These are phyloP conservation scores for Leccinum proliferum DNA, from an alignment of 1,284 basidiomycete genomes.

Conservation along the genomic window DNA sequence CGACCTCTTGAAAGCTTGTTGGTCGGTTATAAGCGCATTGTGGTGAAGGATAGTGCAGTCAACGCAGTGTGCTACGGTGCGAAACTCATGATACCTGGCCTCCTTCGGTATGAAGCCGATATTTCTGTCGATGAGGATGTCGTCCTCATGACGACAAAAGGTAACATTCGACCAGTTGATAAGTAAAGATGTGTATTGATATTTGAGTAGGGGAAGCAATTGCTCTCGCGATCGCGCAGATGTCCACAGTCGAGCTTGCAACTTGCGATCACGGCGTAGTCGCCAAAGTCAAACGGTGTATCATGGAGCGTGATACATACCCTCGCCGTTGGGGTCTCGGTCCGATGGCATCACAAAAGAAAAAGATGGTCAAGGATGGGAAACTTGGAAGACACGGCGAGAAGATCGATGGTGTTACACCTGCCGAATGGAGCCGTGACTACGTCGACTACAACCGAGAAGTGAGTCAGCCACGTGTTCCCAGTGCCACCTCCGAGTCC, in stretches of 20 bases:
- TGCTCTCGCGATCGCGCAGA: constrained; percentile 94
- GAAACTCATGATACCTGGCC: constrained; percentile 99
- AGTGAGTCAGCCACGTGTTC: constrained; percentile 21
- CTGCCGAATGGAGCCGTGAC: constrained; percentile 85
- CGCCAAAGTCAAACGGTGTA: constrained; percentile 98
- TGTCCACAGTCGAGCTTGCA: constrained; percentile 98
- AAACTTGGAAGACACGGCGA: constrained; percentile 97
- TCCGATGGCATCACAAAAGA: constrained; percentile 95
- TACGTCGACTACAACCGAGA: constrained; percentile 90
- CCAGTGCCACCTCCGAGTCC: constrained; percentile 12
- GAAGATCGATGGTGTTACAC: constrained; percentile 87
- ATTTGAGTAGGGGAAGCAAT: constrained; percentile 79
- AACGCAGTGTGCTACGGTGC: constrained; percentile 99
- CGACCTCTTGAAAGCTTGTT: constrained; percentile 93
- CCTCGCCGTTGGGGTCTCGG: constrained; percentile 98
- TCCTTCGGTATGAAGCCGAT: constrained; percentile 95
- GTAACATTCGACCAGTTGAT: constrained; percentile 29
- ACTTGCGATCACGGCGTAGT: constrained; percentile 99
- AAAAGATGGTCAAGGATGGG: constrained; percentile 95
- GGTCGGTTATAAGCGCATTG: constrained; percentile 97
- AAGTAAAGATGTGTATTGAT: constrained; percentile 6
- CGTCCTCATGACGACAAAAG: constrained; percentile 99
- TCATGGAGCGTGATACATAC: constrained; percentile 99
- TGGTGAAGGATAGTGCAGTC: constrained; percentile 98
- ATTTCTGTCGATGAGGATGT: constrained; percentile 97